phyloP scores from a whole-genome alignment of 2,329 filamentous ascomycete genomes.

The Trichoderma brevicompactum region DNA sequence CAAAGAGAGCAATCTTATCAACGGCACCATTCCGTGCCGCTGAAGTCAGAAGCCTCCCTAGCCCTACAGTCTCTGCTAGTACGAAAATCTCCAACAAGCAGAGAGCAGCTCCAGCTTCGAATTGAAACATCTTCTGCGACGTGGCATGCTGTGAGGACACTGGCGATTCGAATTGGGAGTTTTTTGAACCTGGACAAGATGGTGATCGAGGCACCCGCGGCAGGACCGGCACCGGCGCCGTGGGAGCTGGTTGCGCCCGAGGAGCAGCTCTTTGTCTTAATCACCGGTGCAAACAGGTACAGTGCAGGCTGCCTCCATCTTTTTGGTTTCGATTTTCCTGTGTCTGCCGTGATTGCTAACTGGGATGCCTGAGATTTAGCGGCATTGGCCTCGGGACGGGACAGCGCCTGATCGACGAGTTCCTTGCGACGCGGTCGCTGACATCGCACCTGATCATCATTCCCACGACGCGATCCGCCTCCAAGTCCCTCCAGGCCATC shows the following conservation, averaged over 20 bases:
- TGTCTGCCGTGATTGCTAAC: slow-evolving; percentile 3
- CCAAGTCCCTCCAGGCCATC: slow-evolving; percentile 77
- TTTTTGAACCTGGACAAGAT: slow-evolving; percentile 8
- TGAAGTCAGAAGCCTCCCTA: neutral
- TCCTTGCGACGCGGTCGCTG: slow-evolving; percentile 70
- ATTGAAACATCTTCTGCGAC: neutral
- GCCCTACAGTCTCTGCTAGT: neutral
- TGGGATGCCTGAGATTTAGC: slow-evolving; percentile 52
- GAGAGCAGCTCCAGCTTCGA: neutral
- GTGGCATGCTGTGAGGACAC: neutral
- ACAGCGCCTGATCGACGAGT: slow-evolving; percentile 86
- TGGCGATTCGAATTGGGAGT: neutral
- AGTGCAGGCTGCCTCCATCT: slow-evolving; percentile 26
- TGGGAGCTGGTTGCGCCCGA: slow-evolving; percentile 45
- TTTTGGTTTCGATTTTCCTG: neutral
- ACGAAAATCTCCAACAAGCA: neutral
- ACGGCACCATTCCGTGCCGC: neutral
- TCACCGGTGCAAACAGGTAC: slow-evolving; percentile 88
- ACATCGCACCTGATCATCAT: slow-evolving; percentile 76
- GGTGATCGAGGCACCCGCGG: slow-evolving; percentile 14
- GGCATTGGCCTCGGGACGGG: slow-evolving; percentile 86
- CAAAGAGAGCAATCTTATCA: no score
- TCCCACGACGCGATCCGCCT: slow-evolving; percentile 76
- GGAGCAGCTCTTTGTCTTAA: slow-evolving; percentile 66
- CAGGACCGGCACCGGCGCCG: slow-evolving; percentile 35